Evolutionary conservation across 768 basidiomycete species (phyloP).

Genomic region (Phanerochaete sordida): DNA sequence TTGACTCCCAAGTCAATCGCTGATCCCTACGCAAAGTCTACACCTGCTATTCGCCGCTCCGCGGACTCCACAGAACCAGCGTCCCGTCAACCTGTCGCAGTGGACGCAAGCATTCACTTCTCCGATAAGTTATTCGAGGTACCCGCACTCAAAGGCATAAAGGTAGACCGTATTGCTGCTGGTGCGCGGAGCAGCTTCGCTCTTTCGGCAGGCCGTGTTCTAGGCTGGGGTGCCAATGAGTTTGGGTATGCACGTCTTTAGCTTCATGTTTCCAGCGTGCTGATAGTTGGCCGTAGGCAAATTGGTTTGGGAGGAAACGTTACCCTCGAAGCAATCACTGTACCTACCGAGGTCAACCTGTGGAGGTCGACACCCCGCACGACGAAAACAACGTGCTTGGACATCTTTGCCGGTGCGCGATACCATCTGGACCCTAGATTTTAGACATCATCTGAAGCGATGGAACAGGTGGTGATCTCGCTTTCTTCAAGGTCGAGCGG

Average conservation of each 20-base stretch:
- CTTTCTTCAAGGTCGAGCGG: conserved; percentile 73
- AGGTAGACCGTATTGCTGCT: conserved; percentile 66
- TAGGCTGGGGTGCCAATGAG: conserved; percentile 90
- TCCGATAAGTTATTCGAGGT: conserved; percentile 74
- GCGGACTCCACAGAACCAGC: neutral
- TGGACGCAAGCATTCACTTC: conserved; percentile 53
- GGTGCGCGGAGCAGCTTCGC: conserved; percentile 73
- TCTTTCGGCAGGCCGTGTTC: conserved; percentile 69
- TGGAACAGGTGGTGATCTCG: conserved; percentile 63
- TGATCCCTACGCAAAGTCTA: conserved; percentile 47
- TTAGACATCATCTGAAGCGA: neutral
- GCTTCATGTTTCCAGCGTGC: neutral
- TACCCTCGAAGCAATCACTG: conserved; percentile 62
- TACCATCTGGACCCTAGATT: neutral
- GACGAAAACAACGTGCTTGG: conserved; percentile 55
- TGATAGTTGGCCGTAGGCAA: conserved; percentile 48
- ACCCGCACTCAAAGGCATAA: conserved; percentile 61
- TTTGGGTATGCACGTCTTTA: conserved; percentile 51
- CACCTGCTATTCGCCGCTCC: conserved; percentile 24
- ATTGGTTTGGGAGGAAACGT: conserved; percentile 71
- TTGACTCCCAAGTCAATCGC: conserved; percentile 53
- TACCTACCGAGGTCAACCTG: conserved; percentile 83
- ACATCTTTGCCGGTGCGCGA: conserved; percentile 62
- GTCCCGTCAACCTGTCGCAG: conserved; percentile 22
- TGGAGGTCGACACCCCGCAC: conserved; percentile 51